Evolutionary conservation across 768 basidiomycete genomes (phyloP), one percentile per base, ranked within the genome.

Genomic region (Boletus reticulatus): DNA sequence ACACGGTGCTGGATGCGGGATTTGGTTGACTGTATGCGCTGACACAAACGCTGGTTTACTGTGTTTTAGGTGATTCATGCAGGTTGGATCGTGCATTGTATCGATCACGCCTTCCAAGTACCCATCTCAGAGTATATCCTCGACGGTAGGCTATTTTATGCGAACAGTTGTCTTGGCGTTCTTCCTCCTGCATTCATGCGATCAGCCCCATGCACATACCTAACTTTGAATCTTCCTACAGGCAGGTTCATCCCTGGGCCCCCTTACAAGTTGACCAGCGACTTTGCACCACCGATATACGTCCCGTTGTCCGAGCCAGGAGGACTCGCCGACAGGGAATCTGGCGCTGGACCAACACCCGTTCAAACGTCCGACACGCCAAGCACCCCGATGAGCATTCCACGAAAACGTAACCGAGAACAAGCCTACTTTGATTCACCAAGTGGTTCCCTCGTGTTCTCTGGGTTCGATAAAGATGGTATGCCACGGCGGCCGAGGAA

Each of bases 401-500:
- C 45, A 39, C 62, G 48, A 37, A 71, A 73, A 49, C 69, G 69
- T 46, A 71, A 63, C 19, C 61, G 62, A 39, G 69, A 69, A 48
- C 63, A 62, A 34, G 60, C 63, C 4, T 69, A 69, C 34, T 68
- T 60, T 22, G 63, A 72, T 44, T 69, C 65, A 6, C 63, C 67
- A 2, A 71, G 55, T 16, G 57, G 61, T 2, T 72, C 60, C 27
- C 43, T 70, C 47, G 49, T 70, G 27, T 66, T 60, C 52, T 63
- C 68, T 24, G 69, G 56, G 29, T 69, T 69, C 55, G 68, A 68
- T 44, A 69, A 69, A 37, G 60, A 67, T 16, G 69, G 71, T 4
- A 36, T 71, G 22, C 71, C 71, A 34, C 62, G 60, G 19, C 67
- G 69, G 14, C 69, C 69, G 14, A 67, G 44, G 53, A 71, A 71